Evolutionary conservation across 371 early-diverging fungal species (phyloP).

Genomic region (Astathelohania contejeani): DNA sequence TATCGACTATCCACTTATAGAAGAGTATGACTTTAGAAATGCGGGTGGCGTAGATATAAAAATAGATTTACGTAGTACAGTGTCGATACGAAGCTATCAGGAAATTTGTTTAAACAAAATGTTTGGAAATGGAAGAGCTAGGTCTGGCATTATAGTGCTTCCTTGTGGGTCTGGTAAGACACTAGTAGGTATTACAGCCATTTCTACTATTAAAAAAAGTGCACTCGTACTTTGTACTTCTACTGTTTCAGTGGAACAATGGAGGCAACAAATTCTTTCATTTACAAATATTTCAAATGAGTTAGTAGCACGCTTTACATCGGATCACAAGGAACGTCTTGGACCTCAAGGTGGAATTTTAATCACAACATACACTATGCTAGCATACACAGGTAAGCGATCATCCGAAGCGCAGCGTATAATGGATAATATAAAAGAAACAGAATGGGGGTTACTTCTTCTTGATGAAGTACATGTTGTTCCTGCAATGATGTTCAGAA

Average conservation of each 20-base stretch:
- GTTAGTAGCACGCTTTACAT: conserved; percentile 83
- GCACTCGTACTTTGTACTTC: conserved; percentile 88
- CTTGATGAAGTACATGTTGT: conserved; percentile 99
- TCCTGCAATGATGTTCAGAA: conserved; percentile 94
- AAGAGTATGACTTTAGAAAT: conserved; percentile 94
- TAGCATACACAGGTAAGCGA: conserved; percentile 76
- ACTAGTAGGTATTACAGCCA: conserved; percentile 93
- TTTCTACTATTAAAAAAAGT: conserved; percentile 88
- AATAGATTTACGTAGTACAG: conserved; percentile 85
- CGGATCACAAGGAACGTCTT: conserved; percentile 78
- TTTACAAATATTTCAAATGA: conserved; percentile 81
- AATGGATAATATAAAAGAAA: conserved; percentile 73
- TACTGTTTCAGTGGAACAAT: conserved; percentile 87
- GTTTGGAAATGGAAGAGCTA: conserved; percentile 91
- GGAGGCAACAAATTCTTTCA: conserved; percentile 80
- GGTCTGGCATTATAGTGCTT: conserved; percentile 95
- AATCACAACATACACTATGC: conserved; percentile 93
- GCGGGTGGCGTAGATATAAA: conserved; percentile 62
- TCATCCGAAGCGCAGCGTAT: conserved; percentile 82
- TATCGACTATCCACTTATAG: conserved; percentile 84
- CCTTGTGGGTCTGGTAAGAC: conserved; percentile 99
- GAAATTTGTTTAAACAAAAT: conserved; percentile 92
- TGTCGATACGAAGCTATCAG: conserved; percentile 86
- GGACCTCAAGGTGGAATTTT: conserved; percentile 70
- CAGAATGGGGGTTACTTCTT: conserved; percentile 92